Base-by-base conservation (phyloP, 352 stramenopile species). In the Pythium guiyangense region DNA sequence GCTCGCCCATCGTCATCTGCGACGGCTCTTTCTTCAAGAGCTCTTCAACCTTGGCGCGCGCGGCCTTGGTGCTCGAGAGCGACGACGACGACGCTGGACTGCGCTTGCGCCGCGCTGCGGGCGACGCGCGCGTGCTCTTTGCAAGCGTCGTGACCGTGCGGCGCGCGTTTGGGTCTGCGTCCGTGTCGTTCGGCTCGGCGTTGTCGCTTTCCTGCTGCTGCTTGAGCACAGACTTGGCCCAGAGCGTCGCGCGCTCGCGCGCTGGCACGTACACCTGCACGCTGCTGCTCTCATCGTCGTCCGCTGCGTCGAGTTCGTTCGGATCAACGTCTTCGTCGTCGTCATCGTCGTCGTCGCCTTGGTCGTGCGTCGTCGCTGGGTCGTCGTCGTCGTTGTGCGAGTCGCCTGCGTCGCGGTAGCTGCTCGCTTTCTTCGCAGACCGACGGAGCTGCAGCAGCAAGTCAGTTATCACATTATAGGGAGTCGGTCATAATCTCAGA, bases 1-100 rank as follows among this genome's bases (percentile, higher is more conserved):
- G 54, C 52, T 94, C 79, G 18, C 84, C 81, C 83, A 94, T 92
- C 0, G 82, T 92, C 83, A 92, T 92, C 60, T 91, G 73, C 9
- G 80, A 88, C 3, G 77, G 77, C 58, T 88, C 76, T 45, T 92
- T 90, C 69, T 85, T 80, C 31, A 77, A 17, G 20, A 85, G 51
- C 49, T 89, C 73, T 15, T 83, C 70, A 34, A 78, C n/a, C n/a
- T n/a, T n/a, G n/a, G 73, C 59, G 84, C 85, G 39, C 60, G 74
- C 26, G 73, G 71, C 18, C 6, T 42, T 8, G 40, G 1, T 43
- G 44, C 37, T 56, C 6, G 44, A 49, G n/a, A n/a, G n/a, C n/a
- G n/a, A n/a, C n/a, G n/a, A n/a, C n/a, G n/a, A n/a, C n/a, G n/a
- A n/a, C n/a, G n/a, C n/a, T n/a, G n/a, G n/a, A n/a, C n/a, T n/a